Evolutionary conservation across 441 rosid species (phyloP), one percentile per base, ranked within the genome.

Genomic region (Populus hybrid): DNA sequence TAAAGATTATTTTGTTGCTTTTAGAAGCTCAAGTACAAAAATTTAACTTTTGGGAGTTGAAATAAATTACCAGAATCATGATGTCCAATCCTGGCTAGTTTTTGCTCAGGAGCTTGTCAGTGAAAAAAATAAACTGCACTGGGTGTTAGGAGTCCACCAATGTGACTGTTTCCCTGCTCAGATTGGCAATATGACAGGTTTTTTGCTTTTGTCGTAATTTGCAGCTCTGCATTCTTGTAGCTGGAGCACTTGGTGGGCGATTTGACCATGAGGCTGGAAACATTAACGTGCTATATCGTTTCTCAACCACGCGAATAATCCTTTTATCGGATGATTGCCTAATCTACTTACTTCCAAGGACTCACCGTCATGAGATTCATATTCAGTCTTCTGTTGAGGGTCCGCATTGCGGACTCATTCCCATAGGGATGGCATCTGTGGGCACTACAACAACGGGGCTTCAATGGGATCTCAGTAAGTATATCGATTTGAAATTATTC

Each of bases 231-330:
- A 82, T 95, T 85, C 95, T 95, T 83, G 93, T 87, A 68, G 89
- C 89, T 11, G 99, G 97, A 67, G 98, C 99, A 53, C 94, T 95
- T 21, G 99, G 99, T 35, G 99, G 99, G 69, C 88, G 98, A 70
- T 95, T 94, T 78, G 99, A 95, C 79, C 99, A 95, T 68, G 98
- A 96, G 82, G 89, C 90, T 46, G 98, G 97, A 79, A 94, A 94
- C 81, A 81, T 96, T 67, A 96, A 93, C 36, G 94, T 91, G 70
- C 75, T 96, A 6, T 91, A 76, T 80, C 86, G 78, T 21, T 93
- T 94, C 84, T 88, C 93, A 2, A 78, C 83, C 71, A 64, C 73
- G 72, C 85, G 88, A 46, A 88, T 96, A 73, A 75, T 87, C 40
- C 99, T 94, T 53, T 67, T 96, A 34, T 90, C 95, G 0, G 94